Percentiles rank a stretch among this genome's conserved stretches.
Evolutionary conservation across 352 stramenopile genomes (phyloP).

Genomic region (Pythium chondricola): DNA sequence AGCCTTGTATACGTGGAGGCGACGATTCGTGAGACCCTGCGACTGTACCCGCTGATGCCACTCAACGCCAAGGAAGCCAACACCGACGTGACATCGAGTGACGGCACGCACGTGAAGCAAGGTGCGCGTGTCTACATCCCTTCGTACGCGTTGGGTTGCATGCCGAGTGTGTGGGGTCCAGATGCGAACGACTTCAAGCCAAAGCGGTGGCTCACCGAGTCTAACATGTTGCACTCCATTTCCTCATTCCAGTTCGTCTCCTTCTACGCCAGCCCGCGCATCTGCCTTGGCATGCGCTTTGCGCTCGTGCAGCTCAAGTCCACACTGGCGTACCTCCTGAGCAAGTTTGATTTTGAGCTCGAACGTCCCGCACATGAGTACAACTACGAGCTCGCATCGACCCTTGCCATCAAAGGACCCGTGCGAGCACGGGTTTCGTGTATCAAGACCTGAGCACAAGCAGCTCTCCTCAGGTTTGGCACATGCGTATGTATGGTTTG

Average conservation of each 20-base stretch:
- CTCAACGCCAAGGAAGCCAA: slow-evolving; percentile 27
- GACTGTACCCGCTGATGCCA: slow-evolving; percentile 27
- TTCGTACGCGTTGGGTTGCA: slow-evolving; percentile 26
- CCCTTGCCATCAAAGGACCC: slow-evolving; percentile 1
- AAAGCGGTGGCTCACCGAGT: slow-evolving; percentile 20
- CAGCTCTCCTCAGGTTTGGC: neutral
- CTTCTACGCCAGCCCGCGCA: slow-evolving; percentile 37
- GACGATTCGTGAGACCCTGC: slow-evolving; percentile 28
- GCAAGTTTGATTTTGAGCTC: slow-evolving; percentile 14
- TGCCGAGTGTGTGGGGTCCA: slow-evolving; percentile 22
- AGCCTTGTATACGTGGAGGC: slow-evolving; percentile 17
- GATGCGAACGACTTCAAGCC: slow-evolving; percentile 31
- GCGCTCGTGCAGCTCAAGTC: slow-evolving; percentile 30
- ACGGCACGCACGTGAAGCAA: slow-evolving; percentile 25
- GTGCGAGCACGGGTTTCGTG: slow-evolving; percentile 2
- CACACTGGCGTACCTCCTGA: slow-evolving; percentile 19
- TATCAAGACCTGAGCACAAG: neutral
- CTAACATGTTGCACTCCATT: slow-evolving; percentile 6
- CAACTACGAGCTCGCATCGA: slow-evolving; percentile 12
- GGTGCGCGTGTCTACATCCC: slow-evolving; percentile 25
- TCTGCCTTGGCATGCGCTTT: slow-evolving; percentile 36
- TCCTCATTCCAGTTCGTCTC: slow-evolving; percentile 35
- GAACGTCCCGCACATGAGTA: slow-evolving; percentile 6
- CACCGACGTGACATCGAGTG: slow-evolving; percentile 25
- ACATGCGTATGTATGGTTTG: no score